Conservation (phyloP, 1,284 basidiomycete species). For the Meira miltonrushii region DNA sequence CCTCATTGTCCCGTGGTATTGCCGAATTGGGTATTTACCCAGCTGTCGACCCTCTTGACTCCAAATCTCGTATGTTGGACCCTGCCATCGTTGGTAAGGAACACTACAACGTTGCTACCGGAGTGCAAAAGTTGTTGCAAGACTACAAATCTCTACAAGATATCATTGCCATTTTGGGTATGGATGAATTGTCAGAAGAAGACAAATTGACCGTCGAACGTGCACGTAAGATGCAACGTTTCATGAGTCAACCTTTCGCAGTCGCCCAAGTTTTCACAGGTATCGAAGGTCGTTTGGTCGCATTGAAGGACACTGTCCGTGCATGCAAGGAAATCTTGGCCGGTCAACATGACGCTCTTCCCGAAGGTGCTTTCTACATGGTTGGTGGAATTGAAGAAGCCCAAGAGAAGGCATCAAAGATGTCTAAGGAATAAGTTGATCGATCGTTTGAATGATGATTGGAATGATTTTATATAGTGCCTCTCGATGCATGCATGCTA, state of each 20-base stretch:
- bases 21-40: conserved; percentile 99
- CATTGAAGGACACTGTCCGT: conserved; percentile 55
- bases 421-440: conserved; percentile 56
- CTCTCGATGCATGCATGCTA: too few species aligned
- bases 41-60: conserved; percentile 97
- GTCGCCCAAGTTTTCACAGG: conserved; percentile 99
- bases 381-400: conserved; percentile 88
- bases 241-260: conserved; percentile 99
- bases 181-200: conserved; percentile 99
- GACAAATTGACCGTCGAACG: conserved; percentile 91
- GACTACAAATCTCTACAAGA: conserved; percentile 98
- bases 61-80: conserved; percentile 98
- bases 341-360: conserved; percentile 78
- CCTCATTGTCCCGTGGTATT: conserved; percentile 96
- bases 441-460: too few species aligned
- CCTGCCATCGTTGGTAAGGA: conserved; percentile 89
- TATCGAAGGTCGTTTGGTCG: conserved; percentile 91
- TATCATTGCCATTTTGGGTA: conserved; percentile 81
- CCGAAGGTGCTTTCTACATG: conserved; percentile 65
- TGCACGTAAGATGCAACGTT: conserved; percentile 63
- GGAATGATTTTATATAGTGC: too few species aligned
- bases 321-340: conserved; percentile 70
- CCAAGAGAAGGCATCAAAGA: conserved; percentile 90
- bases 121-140: conserved; percentile 96
- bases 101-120: conserved; percentile 92